Percentiles rank a stretch among this genome's conserved stretches.
Evolutionary conservation across 495 filamentous ascomycete genomes (phyloP).

Genomic region (Neurospora sublineolata): DNA sequence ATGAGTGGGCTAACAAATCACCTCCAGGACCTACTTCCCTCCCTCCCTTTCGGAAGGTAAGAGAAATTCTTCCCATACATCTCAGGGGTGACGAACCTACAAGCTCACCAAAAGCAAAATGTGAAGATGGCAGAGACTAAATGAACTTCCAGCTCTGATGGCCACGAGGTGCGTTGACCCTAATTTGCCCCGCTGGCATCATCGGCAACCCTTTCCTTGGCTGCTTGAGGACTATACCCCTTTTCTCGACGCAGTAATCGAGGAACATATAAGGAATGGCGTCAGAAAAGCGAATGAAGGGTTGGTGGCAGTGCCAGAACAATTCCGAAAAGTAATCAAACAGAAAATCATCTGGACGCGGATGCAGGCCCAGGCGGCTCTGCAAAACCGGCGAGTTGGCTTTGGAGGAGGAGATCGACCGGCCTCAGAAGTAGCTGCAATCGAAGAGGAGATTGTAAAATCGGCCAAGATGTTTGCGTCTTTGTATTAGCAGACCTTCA

Average conservation of each 20-base stretch:
- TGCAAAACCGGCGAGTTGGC: background rate
- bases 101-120: background rate
- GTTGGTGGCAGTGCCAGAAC: background rate
- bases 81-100: background rate
- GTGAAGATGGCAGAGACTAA: background rate
- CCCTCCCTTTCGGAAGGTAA: background rate
- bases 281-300: background rate
- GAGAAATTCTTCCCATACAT: background rate
- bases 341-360: background rate
- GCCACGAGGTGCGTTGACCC: background rate
- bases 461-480: background rate
- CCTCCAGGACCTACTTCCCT: background rate
- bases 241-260: background rate
- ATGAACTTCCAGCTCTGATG: background rate
- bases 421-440: background rate
- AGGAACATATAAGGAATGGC: background rate
- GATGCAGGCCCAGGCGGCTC: background rate
- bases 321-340: background rate
- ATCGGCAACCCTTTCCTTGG: background rate
- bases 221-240: background rate
- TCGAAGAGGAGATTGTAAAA: background rate
- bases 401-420: background rate
- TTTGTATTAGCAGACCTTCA: background rate
- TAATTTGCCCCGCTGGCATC: background rate
- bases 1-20: background rate